Conservation (phyloP, 352 stramenopile genomes). For the Pythium insidiosum region DNA sequence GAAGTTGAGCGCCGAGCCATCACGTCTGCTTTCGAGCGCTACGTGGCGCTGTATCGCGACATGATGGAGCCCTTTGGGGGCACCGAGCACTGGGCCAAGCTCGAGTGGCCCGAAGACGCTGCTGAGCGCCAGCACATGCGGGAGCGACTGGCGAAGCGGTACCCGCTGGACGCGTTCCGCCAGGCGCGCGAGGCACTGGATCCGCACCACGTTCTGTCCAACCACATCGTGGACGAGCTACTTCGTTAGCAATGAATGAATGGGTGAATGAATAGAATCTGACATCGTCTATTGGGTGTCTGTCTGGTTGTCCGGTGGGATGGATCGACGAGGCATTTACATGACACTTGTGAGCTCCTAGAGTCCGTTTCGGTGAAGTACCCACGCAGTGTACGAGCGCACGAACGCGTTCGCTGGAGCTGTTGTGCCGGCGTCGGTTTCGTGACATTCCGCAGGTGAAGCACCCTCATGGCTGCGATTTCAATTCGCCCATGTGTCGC, state of each 20-base stretch:
- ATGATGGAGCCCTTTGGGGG: conserved; percentile 86
- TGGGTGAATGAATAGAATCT: too few relatives aligned
- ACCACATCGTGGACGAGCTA: conserved; percentile 82
- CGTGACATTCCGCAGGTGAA: too few relatives aligned
- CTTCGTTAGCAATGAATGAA: too few relatives aligned
- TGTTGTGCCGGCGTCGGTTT: too few relatives aligned
- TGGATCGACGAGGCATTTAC: too few relatives aligned
- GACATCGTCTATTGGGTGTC: too few relatives aligned
- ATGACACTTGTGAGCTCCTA: too few relatives aligned
- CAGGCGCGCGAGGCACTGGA: conserved; percentile 84
- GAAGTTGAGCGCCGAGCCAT: conserved; percentile 61
- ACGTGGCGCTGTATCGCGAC: conserved; percentile 85
- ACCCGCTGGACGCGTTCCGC: conserved; percentile 88
- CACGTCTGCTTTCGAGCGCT: conserved; percentile 88
- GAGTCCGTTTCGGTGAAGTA: too few relatives aligned
- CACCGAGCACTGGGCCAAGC: conserved; percentile 96
- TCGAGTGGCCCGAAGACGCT: conserved; percentile 79
- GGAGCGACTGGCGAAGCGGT: conserved; percentile 64
- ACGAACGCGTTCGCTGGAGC: too few relatives aligned
- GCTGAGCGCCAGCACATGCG: conserved; percentile 43
- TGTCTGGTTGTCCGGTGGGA: neutral
- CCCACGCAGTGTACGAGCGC: too few relatives aligned
- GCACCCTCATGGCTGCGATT: too few relatives aligned
- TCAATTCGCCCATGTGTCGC: too few relatives aligned
- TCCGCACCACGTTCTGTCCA: conserved; percentile 90